Evolutionary conservation across 306 rosid species (phyloP), one percentile per base, ranked within the genome.

Genomic region (Cucumis cinereus): DNA sequence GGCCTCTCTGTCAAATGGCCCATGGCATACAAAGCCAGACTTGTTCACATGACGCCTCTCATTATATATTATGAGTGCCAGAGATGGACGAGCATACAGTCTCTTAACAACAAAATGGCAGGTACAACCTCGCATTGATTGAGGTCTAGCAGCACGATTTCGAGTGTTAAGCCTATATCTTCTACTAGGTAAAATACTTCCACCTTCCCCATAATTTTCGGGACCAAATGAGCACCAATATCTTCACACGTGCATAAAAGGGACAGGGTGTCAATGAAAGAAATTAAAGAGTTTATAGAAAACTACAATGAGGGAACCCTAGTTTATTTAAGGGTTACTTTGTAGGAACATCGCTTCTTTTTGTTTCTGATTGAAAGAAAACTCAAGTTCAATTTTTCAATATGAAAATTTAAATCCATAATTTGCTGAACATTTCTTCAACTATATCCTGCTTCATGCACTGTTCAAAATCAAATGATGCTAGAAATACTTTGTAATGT

Each of bases 181-280:
- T 79, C 99, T 80, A 79, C 99, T 92, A 59, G 99, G 99, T 55
- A 92, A 88, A 75, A 87, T 86, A 79, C 90, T 82, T 40, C 98
- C 96, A 78, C 96, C 95, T 84, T 91, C 96, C 78, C 97, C 98
- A 73, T 94, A 91, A 84, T 90, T 94, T 86, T 94, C 97, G 28
- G 98, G 97, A 79, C 98, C 97, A 74, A 91, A 91, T 15, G 98
- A 91, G 79, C 98, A 94, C 98, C 98, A 94, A 76, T 91, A 94
- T 91, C 97, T 94, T 79, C 81, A 83, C 41, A 77, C 58, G 67
- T 54, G 70, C 57, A 78, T 23, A 75, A 54, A 38, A 78, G 38
- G 59, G 58, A 1, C 13, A 16, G 36, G 5, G 43, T 10, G 57
- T 71, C 15, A 49, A 3, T 70, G 57, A 23, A 70, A 70, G 75